phyloP scores from a whole-genome alignment of 2,329 filamentous ascomycete genomes.

The Endothia cerciana region DNA sequence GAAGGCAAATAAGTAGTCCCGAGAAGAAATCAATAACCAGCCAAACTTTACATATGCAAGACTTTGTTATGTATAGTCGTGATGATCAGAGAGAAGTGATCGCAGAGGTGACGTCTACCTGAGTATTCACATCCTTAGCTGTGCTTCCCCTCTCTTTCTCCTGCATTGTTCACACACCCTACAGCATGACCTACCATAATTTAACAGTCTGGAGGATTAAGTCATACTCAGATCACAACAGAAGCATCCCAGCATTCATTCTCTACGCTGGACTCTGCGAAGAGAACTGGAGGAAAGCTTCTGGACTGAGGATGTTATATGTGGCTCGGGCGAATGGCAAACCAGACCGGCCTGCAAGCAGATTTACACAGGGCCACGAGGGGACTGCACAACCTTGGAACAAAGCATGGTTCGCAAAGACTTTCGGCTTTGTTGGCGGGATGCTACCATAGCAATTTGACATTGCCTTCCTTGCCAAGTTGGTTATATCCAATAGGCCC shows the following conservation, averaged over 20 bases:
- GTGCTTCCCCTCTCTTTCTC: background rate
- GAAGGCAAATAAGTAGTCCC: background rate
- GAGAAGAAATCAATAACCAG: background rate
- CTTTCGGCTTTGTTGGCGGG: background rate
- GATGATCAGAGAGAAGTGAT: too few species aligned
- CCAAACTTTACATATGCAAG: background rate
- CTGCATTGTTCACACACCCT: background rate
- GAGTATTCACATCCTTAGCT: background rate
- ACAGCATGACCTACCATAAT: too few species aligned
- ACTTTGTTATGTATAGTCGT: background rate
- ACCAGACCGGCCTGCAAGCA: background rate
- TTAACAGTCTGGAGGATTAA: too few species aligned
- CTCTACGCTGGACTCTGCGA: too few species aligned
- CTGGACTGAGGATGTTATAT: too few species aligned
- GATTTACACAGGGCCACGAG: background rate
- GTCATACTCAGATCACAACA: too few species aligned
- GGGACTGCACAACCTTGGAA: background rate
- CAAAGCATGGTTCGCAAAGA: background rate
- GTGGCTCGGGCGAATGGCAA: too few species aligned
- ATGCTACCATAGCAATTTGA: too few species aligned
- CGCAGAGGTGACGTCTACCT: background rate
- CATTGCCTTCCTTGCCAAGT: too few species aligned
- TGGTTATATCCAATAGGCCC: too few species aligned
- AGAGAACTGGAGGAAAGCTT: too few species aligned
- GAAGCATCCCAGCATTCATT: too few species aligned